Percentiles rank a stretch among this genome's conserved stretches.
Evolutionary conservation across 1,284 basidiomycete species (phyloP).

Genomic region (Peniophora sp.): DNA sequence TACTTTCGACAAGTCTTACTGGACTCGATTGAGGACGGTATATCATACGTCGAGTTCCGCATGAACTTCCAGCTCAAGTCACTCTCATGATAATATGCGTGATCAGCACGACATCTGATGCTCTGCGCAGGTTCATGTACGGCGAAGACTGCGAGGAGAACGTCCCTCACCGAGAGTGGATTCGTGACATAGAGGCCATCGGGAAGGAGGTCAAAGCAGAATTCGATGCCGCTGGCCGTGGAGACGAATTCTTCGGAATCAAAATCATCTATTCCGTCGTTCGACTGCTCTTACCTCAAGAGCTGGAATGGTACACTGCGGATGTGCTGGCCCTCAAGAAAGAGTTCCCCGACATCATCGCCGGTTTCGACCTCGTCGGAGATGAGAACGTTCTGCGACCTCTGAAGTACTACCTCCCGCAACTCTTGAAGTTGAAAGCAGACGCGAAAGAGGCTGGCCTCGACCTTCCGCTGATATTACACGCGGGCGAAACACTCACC

Average conservation of each 20-base stretch:
- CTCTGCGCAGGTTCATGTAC: slow-evolving; percentile 31
- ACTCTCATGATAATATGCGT: not conserved
- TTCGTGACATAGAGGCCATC: slow-evolving; percentile 49
- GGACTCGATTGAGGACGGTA: slow-evolving; percentile 62
- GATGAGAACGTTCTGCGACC: slow-evolving; percentile 61
- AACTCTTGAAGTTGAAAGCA: slow-evolving; percentile 52
- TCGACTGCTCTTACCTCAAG: slow-evolving; percentile 46
- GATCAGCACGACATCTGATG: not conserved
- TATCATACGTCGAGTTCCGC: slow-evolving; percentile 65
- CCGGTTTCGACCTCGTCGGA: slow-evolving; percentile 77
- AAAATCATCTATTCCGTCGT: slow-evolving; percentile 73
- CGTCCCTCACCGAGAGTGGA: slow-evolving; percentile 54
- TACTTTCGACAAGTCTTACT: slow-evolving; percentile 58
- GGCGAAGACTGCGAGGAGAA: slow-evolving; percentile 49
- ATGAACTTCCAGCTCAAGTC: slow-evolving; percentile 61
- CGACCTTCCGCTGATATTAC: slow-evolving; percentile 72
- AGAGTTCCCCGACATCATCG: slow-evolving; percentile 64
- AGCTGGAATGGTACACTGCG: slow-evolving; percentile 59
- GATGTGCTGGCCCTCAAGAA: slow-evolving; percentile 70
- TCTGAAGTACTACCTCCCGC: slow-evolving; percentile 56
- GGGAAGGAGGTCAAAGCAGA: slow-evolving; percentile 48
- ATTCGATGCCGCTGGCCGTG: slow-evolving; percentile 41
- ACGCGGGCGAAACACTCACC: slow-evolving; percentile 72
- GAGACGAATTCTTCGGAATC: slow-evolving; percentile 56
- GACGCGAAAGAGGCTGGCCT: slow-evolving; percentile 50